phyloP scores from a whole-genome alignment of 305 asterid genomes.

The Solanum hybrid region DNA sequence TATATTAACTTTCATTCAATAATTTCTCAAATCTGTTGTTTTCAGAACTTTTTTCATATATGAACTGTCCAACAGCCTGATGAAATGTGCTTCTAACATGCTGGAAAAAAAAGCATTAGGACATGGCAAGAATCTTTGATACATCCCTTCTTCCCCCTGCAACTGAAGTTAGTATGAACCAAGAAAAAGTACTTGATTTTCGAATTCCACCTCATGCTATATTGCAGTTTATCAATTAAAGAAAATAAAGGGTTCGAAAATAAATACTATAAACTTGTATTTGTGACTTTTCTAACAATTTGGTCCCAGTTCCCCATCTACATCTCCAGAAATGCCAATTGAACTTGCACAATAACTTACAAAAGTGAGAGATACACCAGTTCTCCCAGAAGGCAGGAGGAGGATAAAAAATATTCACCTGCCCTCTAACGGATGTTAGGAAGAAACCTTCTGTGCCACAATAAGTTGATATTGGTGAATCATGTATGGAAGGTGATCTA shows the following conservation, averaged over 20 bases:
- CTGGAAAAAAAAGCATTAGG: conserved; percentile 52
- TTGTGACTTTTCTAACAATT: neutral
- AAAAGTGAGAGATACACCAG: neutral
- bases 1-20: neutral
- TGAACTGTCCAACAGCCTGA: conserved; percentile 45
- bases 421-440: neutral
- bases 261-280: neutral
- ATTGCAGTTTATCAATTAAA: neutral
- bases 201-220: neutral
- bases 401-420: conserved; percentile 1
- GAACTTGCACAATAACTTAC: neutral
- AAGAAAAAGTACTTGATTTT: neutral
- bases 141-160: conserved; percentile 66
- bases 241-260: neutral
- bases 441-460: neutral
- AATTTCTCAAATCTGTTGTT: neutral
- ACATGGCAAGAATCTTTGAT: conserved; percentile 57
- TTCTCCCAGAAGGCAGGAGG: neutral
- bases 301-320: neutral
- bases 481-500: neutral
- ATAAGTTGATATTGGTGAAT: neutral
- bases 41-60: conserved; percentile 23
- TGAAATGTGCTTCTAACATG: conserved; percentile 54
- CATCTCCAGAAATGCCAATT: neutral
- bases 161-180: neutral